Evolutionary conservation across 768 basidiomycete species (phyloP).

Genomic region (Hypholoma sublateritium): DNA sequence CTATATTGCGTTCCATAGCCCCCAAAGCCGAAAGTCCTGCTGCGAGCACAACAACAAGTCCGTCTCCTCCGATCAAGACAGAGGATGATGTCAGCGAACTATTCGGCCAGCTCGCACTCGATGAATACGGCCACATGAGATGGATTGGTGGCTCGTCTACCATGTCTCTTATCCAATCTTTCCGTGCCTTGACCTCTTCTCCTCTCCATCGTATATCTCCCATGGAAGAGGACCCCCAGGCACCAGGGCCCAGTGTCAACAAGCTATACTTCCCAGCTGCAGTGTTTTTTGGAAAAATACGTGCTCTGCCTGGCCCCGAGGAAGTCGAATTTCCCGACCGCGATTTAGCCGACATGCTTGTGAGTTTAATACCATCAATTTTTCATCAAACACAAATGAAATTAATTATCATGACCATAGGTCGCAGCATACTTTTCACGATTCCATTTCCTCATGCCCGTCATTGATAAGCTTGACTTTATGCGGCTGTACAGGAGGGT

Average conservation of each 20-base stretch:
- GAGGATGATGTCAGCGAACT: constrained; percentile 83
- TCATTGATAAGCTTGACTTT: constrained; percentile 86
- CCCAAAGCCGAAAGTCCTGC: constrained; percentile 32
- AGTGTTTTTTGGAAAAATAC: constrained; percentile 84
- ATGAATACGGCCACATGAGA: constrained; percentile 87
- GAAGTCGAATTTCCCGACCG: constrained; percentile 87
- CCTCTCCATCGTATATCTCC: constrained; percentile 78
- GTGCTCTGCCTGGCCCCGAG: constrained; percentile 77
- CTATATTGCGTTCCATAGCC: constrained; percentile 35
- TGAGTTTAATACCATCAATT: constrained; percentile 35
- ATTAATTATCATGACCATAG: constrained; percentile 39
- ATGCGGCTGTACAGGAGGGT: constrained; percentile 66
- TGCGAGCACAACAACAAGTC: constrained; percentile 27
- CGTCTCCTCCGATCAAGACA: constrained; percentile 38
- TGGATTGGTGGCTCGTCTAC: constrained; percentile 93
- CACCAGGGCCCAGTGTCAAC: constrained; percentile 77
- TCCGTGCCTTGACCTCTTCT: constrained; percentile 72
- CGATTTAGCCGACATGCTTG: constrained; percentile 85
- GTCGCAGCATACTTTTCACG: constrained; percentile 85
- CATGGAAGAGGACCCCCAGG: constrained; percentile 80
- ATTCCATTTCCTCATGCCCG: constrained; percentile 86
- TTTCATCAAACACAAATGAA: constrained; percentile 14
- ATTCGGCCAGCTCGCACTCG: constrained; percentile 84
- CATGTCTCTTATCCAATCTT: constrained; percentile 90
- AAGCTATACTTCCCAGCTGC: constrained; percentile 87